These are phyloP conservation scores for Lentinula sp. DNA, from an alignment of 768 basidiomycete genomes.

Conservation along the genomic window DNA sequence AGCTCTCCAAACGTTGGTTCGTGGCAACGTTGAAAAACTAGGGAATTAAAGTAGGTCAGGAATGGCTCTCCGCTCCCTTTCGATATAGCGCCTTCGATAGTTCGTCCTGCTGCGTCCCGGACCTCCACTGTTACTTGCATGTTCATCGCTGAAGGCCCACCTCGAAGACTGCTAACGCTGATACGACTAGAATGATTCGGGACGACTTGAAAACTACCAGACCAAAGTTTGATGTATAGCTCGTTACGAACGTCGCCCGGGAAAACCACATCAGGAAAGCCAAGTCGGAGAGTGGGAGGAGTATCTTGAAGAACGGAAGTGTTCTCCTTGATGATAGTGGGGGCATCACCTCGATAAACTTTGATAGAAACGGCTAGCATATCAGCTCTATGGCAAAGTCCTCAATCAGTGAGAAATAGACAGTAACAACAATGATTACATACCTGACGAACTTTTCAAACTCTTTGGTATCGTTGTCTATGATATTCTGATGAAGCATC, in stretches of 20 bases:
- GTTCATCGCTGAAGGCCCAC: conserved; percentile 51
- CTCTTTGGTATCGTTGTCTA: conserved; percentile 70
- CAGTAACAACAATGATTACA: conserved; percentile 13
- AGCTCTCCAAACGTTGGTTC: conserved; percentile 92
- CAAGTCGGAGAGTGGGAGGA: conserved; percentile 79
- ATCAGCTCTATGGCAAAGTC: conserved; percentile 58
- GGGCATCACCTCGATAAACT: conserved; percentile 77
- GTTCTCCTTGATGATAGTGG: conserved; percentile 75
- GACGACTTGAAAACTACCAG: conserved; percentile 72
- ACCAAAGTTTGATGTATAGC: conserved; percentile 94
- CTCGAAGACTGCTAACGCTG: conserved; percentile 56
- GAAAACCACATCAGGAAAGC: conserved; percentile 95
- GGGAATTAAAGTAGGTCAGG: conserved; percentile 78
- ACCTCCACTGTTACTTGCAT: conserved; percentile 93
- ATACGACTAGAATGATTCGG: conserved; percentile 43
- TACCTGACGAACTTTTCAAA: conserved; percentile 81
- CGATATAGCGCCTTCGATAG: conserved; percentile 67
- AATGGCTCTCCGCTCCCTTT: conserved; percentile 83
- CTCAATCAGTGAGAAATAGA: background rate
- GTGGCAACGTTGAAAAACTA: conserved; percentile 84
- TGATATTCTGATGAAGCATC: conserved; percentile 93
- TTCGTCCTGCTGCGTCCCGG: conserved; percentile 59
- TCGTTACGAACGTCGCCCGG: conserved; percentile 92
- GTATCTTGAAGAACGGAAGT: conserved; percentile 75
- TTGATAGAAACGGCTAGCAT: conserved; percentile 80